A percentile compares a stretch with the other conserved stretches of the same genome.
phyloP scores from a whole-genome alignment of 306 rosid species.

The apple (Malus domestica) region ASM211411v1 NC_041801.1:6683501-6684000 shows the following conservation, averaged over 20 bases:
- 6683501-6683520: not conserved
- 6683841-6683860: not conserved
- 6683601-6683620: not conserved
- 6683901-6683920: not conserved
- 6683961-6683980: slow-evolving; percentile 58
- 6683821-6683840: not conserved
- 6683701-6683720: not conserved
- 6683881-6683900: not conserved
- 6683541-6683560: not conserved
- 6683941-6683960: slow-evolving; percentile 68
- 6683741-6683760: slow-evolving; percentile 44
- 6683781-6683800: slow-evolving; percentile 89
- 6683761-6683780: slow-evolving; percentile 65
- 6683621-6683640: not conserved
- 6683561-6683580: not conserved
- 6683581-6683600: not conserved
- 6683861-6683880: not conserved
- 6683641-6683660: not conserved
- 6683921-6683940: slow-evolving; percentile 61
- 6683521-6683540: not conserved
- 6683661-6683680: slow-evolving; percentile 3
- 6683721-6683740: slow-evolving; percentile 42
- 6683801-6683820: slow-evolving; percentile 62
- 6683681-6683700: not conserved
- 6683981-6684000: slow-evolving; percentile 79